Evolutionary conservation across 768 basidiomycete genomes (phyloP).

Genomic region (Dioszegia crocea): DNA sequence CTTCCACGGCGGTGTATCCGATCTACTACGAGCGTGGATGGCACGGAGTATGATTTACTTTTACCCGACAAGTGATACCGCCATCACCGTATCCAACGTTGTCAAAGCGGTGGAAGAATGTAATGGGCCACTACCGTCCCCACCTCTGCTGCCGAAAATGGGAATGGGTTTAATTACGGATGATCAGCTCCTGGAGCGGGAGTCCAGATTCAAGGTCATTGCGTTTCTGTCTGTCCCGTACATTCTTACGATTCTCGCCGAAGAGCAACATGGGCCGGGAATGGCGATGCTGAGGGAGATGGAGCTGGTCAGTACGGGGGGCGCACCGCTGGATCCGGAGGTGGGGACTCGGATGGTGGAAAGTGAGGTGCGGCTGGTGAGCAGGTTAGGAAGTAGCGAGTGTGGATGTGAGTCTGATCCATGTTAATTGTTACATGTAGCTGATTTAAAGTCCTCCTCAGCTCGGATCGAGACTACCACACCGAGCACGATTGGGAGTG

Average conservation of each 20-base stretch:
- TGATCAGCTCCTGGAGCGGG: slow-evolving; percentile 11
- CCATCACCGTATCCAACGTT: slow-evolving; percentile 56
- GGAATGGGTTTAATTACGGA: not conserved
- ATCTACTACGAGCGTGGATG: slow-evolving; percentile 55
- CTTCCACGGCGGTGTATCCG: slow-evolving; percentile 53
- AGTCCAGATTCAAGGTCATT: slow-evolving; percentile 17
- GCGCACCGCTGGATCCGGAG: slow-evolving; percentile 56
- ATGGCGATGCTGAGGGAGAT: slow-evolving; percentile 51
- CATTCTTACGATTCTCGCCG: slow-evolving; percentile 54
- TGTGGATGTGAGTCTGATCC: slow-evolving; percentile 39
- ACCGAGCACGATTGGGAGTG: slow-evolving; percentile 59
- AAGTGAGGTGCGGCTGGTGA: slow-evolving; percentile 55
- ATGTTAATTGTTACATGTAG: not conserved
- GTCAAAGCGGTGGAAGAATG: slow-evolving; percentile 50
- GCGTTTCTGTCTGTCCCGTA: slow-evolving; percentile 49
- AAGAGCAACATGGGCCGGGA: slow-evolving; percentile 51
- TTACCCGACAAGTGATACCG: slow-evolving; percentile 53
- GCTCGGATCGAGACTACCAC: slow-evolving; percentile 55
- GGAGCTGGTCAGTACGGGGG: slow-evolving; percentile 56
- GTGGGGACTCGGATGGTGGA: slow-evolving; percentile 55
- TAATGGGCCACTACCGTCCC: slow-evolving; percentile 1
- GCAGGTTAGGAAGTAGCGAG: slow-evolving; percentile 56
- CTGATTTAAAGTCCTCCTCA: slow-evolving; percentile 42
- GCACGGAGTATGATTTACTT: slow-evolving; percentile 53
- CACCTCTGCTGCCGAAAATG: not conserved